phyloP scores from a whole-genome alignment of 2,329 filamentous ascomycete genomes.

The Aspergillus candidus region DNA sequence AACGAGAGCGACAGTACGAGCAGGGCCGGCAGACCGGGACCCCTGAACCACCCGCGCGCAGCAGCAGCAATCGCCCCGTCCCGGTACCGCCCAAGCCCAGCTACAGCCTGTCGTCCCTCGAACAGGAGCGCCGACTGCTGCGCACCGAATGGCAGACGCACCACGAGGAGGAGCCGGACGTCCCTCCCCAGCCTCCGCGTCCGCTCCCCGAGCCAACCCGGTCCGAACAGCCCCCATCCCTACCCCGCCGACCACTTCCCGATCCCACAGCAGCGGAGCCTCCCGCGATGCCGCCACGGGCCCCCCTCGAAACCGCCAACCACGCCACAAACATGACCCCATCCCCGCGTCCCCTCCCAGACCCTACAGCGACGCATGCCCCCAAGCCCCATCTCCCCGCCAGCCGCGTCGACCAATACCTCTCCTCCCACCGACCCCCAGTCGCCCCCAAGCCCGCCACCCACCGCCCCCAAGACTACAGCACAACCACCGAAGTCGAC shows the following conservation, averaged over 20 bases:
- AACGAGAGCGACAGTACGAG: constrained; percentile 60
- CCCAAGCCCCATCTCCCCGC: constrained; percentile 24
- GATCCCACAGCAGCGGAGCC: constrained; percentile 13
- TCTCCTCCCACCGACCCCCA: constrained; percentile 51
- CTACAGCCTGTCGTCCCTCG: constrained; percentile 52
- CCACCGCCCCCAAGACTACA: constrained; percentile 42
- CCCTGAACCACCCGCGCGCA: constrained; percentile 17
- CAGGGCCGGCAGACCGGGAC: constrained; percentile 46
- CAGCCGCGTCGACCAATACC: constrained; percentile 51
- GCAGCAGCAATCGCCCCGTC: constrained; percentile 27
- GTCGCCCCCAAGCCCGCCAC: constrained; percentile 29
- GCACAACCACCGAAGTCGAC: constrained; percentile 51
- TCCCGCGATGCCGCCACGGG: constrained; percentile 24
- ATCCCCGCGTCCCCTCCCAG: constrained; percentile 41
- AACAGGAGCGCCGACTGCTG: constrained; percentile 55
- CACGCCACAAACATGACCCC: constrained; percentile 11
- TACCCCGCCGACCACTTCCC: constrained; percentile 7
- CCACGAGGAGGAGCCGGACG: constrained; percentile 21
- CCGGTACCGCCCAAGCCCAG: constrained; percentile 38
- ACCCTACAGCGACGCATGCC: constrained; percentile 33
- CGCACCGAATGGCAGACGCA: constrained; percentile 50
- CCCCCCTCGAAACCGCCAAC: constrained; percentile 24
- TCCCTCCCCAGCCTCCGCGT: constrained; percentile 1
- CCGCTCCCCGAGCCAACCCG: neutral
- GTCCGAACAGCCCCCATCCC: constrained; percentile 1